These are phyloP conservation scores for Croton setiger DNA, from an alignment of 441 rosid species.

Conservation along the genomic window DNA sequence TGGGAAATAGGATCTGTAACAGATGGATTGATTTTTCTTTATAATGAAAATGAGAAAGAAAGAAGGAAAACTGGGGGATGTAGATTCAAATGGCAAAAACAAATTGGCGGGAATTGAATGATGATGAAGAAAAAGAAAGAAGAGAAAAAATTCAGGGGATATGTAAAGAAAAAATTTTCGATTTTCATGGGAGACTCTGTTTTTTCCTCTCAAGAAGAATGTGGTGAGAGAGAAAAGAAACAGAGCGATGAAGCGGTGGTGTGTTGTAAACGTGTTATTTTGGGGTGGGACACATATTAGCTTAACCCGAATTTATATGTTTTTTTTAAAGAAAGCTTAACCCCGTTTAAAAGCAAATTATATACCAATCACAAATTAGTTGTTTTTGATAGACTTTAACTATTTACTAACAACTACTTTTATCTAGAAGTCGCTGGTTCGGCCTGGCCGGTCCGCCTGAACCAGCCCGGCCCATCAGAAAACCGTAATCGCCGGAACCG, in stretches of 20 bases:
- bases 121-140: conserved; percentile 2
- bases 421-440: too few relatives aligned
- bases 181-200: neutral
- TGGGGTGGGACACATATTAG: neutral
- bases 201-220: neutral
- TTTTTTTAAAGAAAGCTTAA: too few relatives aligned
- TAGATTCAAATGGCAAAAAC: conserved; percentile 12
- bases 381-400: too few relatives aligned
- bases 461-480: too few relatives aligned
- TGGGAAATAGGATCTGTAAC: conserved; percentile 9
- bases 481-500: too few relatives aligned
- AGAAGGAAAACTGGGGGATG: neutral
- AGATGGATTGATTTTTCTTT: neutral
- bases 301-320: too few relatives aligned
- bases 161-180: neutral
- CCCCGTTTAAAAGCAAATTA: too few relatives aligned
- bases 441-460: too few relatives aligned
- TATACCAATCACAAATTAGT: too few relatives aligned
- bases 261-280: neutral
- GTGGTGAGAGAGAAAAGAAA: neutral
- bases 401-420: too few relatives aligned
- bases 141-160: conserved; percentile 9
- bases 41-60: neutral
- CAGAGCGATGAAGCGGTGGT: neutral
- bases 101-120: conserved; percentile 27